Conservation (phyloP, 257 asterid genomes). For the Forsythia suspensa region DNA sequence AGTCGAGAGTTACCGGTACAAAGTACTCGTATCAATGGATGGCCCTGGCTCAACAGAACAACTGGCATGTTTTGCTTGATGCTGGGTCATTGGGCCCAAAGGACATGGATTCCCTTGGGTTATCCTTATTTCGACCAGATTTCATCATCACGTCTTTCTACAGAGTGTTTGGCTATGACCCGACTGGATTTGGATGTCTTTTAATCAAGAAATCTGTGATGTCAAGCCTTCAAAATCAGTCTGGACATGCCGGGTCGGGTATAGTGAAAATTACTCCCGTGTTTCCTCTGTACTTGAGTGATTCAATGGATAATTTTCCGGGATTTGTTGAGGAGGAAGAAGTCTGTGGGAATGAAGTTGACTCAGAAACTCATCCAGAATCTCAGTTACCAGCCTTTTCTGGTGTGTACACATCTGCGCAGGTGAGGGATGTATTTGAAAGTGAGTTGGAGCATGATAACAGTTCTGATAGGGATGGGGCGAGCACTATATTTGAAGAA, state of each 20-base stretch:
- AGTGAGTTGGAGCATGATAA: conserved; percentile 90
- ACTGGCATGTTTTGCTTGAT: conserved; percentile 98
- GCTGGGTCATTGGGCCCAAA: conserved; percentile 99
- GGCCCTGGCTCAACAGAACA: conserved; percentile 99
- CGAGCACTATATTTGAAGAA: conserved; percentile 96
- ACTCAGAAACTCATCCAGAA: conserved; percentile 57
- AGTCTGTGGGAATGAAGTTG: conserved; percentile 51
- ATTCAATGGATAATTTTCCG: conserved; percentile 87
- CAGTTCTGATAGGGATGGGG: conserved; percentile 86
- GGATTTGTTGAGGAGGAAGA: conserved; percentile 77
- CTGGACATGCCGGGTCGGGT: conserved; percentile 97
- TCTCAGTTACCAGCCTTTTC: conserved; percentile 97
- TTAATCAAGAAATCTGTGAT: conserved; percentile 93
- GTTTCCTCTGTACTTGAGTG: conserved; percentile 90
- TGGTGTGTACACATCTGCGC: conserved; percentile 94
- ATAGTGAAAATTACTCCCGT: conserved; percentile 91
- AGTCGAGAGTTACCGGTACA: conserved; percentile 94
- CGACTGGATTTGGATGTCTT: conserved; percentile 98
- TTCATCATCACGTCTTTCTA: conserved; percentile 93
- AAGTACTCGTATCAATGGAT: conserved; percentile 99
- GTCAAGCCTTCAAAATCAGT: conserved; percentile 86
- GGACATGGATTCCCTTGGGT: conserved; percentile 98
- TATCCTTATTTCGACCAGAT: conserved; percentile 94
- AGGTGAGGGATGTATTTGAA: conserved; percentile 93
- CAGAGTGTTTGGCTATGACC: conserved; percentile 95